These are phyloP conservation scores for Aspergillus pseudotamarii DNA, from an alignment of 2,329 filamentous ascomycete species.

Conservation along the genomic window DNA sequence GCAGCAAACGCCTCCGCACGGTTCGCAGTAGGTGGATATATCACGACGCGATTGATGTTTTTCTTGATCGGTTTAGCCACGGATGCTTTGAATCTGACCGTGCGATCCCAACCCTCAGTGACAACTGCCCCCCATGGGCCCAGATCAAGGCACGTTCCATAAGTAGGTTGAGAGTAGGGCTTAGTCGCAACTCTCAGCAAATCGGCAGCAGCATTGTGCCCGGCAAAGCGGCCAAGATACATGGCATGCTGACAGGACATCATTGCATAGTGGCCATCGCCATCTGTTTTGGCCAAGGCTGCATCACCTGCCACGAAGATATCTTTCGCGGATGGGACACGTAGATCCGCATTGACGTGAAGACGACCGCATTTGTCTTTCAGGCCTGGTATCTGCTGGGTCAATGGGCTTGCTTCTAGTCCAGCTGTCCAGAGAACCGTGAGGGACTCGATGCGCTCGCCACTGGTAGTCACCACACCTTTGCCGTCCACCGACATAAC, in stretches of 20 bases:
- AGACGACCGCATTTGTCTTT: constrained; percentile 35
- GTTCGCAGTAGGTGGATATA: constrained; percentile 35
- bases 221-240: constrained; percentile 34
- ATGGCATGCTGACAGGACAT: constrained; percentile 48
- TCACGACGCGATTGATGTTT: constrained; percentile 37
- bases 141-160: constrained; percentile 42
- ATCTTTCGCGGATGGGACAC: constrained; percentile 20
- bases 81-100: constrained; percentile 30
- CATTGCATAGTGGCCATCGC: constrained; percentile 30
- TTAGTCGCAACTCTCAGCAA: constrained; percentile 29
- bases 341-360: constrained; percentile 33
- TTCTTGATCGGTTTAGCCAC: constrained; percentile 38
- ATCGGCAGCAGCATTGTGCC: constrained; percentile 40
- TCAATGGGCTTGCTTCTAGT: constrained; percentile 35
- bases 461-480: constrained; percentile 30
- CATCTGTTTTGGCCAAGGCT: constrained; percentile 26
- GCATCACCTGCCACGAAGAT: constrained; percentile 42
- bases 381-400: constrained; percentile 33
- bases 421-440: constrained; percentile 46
- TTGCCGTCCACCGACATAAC: constrained; percentile 28
- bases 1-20: constrained; percentile 24
- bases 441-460: constrained; percentile 36
- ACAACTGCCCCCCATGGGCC: constrained; percentile 31
- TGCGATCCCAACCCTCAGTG: constrained; percentile 34
- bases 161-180: constrained; percentile 34